Evolutionary conservation across 2,329 filamentous ascomycete genomes (phyloP).

Genomic region (Calonectria pteridis): DNA sequence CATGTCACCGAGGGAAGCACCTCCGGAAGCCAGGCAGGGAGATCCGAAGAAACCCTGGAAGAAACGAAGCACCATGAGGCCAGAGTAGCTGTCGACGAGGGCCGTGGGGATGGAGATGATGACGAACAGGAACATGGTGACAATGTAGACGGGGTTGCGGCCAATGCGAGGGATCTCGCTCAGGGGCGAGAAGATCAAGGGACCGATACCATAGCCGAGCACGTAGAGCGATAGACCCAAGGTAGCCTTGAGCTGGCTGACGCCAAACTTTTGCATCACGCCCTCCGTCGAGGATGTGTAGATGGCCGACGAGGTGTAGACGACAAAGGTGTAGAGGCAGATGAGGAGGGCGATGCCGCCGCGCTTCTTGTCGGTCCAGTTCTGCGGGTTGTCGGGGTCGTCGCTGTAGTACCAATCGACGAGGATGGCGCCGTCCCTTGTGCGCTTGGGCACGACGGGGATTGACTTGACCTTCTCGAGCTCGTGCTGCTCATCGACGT

Average conservation of each 20-base stretch:
- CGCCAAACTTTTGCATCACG: conserved; percentile 65
- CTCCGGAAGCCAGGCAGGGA: conserved; percentile 72
- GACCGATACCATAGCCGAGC: conserved; percentile 72
- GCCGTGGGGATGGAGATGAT: conserved; percentile 75
- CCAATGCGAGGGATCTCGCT: conserved; percentile 76
- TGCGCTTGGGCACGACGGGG: conserved; percentile 62
- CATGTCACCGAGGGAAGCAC: conserved; percentile 65
- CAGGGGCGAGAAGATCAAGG: conserved; percentile 74
- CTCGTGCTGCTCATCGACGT: conserved; percentile 50
- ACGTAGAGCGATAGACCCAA: conserved; percentile 74
- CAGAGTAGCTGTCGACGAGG: conserved; percentile 71
- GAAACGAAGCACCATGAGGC: conserved; percentile 74
- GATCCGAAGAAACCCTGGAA: conserved; percentile 75
- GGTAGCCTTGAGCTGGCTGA: conserved; percentile 64
- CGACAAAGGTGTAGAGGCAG: conserved; percentile 70
- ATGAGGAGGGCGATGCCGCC: conserved; percentile 58
- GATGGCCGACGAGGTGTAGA: conserved; percentile 64
- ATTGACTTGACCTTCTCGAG: conserved; percentile 60
- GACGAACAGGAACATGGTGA: conserved; percentile 77
- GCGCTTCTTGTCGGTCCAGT: conserved; percentile 62
- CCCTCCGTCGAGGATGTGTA: conserved; percentile 60
- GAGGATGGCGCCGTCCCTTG: conserved; percentile 63
- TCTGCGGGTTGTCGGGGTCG: conserved; percentile 67
- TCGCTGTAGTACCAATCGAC: conserved; percentile 69
- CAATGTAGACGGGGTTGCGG: conserved; percentile 75